Conservation (phyloP, 31 red algal genomes). For the Endocladia muricata region DNA sequence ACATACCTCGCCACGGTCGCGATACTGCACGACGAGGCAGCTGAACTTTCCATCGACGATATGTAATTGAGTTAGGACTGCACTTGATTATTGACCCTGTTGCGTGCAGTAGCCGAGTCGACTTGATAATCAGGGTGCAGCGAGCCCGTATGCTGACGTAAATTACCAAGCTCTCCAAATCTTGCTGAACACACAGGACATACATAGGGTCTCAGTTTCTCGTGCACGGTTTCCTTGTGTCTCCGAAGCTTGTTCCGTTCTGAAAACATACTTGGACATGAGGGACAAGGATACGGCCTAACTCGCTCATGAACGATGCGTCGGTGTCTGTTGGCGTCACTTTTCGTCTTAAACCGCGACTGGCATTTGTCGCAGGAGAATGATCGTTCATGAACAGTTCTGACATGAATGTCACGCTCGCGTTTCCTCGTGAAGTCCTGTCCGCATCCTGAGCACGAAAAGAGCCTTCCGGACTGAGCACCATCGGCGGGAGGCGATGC, state of each 20-base stretch:
- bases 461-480: neutral
- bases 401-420: conserved; percentile 46
- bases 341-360: conserved; percentile 56
- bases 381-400: conserved; percentile 46
- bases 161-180: conserved; percentile 64
- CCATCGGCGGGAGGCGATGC: neutral
- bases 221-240: conserved; percentile 64
- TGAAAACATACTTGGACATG: conserved; percentile 54
- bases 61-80: neutral
- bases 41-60: no score
- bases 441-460: conserved; percentile 32
- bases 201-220: conserved; percentile 51
- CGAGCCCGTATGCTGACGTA: conserved; percentile 64
- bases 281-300: conserved; percentile 49
- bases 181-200: conserved; percentile 51
- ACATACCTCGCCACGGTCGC: no score
- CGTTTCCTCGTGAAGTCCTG: conserved; percentile 28
- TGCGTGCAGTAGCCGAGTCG: conserved; percentile 9
- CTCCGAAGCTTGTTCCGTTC: conserved; percentile 68
- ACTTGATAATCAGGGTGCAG: conserved; percentile 42
- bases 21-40: no score
- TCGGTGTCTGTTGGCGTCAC: conserved; percentile 74
- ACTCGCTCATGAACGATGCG: conserved; percentile 68
- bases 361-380: conserved; percentile 53
- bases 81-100: conserved; percentile 3